These are phyloP conservation scores for Blastobotrys americana DNA, from an alignment of 805 yeast species.

Conservation along the genomic window DNA sequence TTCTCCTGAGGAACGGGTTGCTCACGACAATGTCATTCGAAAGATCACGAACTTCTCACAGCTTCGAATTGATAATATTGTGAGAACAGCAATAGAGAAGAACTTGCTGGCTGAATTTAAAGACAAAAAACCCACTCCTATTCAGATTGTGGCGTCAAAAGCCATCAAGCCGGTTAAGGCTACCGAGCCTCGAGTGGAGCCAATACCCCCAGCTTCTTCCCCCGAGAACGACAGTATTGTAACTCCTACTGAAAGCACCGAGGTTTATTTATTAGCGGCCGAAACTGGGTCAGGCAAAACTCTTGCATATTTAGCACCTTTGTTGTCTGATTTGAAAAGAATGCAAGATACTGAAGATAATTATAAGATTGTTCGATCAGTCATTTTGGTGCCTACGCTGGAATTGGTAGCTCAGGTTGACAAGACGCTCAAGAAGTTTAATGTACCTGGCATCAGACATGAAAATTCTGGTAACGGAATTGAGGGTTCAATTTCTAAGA, in stretches of 20 bases:
- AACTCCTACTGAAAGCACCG: constrained; percentile 18
- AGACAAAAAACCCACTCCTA: constrained; percentile 56
- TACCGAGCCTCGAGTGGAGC: constrained; percentile 6
- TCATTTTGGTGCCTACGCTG: constrained; percentile 82
- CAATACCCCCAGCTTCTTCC: constrained; percentile 18
- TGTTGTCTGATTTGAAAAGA: constrained; percentile 60
- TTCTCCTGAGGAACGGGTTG: constrained; percentile 18
- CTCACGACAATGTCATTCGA: constrained; percentile 34
- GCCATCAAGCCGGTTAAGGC: constrained; percentile 39
- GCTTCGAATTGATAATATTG: constrained; percentile 57
- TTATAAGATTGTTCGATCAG: constrained; percentile 43
- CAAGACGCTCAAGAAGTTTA: constrained; percentile 29
- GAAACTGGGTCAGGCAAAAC: constrained; percentile 98
- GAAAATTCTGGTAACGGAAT: constrained; percentile 5
- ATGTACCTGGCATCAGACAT: background rate
- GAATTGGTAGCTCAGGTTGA: constrained; percentile 81
- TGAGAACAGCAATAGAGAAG: constrained; percentile 51
- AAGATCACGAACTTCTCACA: constrained; percentile 61
- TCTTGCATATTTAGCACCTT: constrained; percentile 77
- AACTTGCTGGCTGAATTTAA: constrained; percentile 37
- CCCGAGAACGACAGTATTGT: constrained; percentile 7
- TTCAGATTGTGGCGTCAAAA: constrained; percentile 70
- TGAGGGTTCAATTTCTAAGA: constrained; percentile 2
- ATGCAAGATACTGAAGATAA: constrained; percentile 37
- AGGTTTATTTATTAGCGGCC: constrained; percentile 77